Percentiles rank a stretch among this genome's conserved stretches.
phyloP scores from a whole-genome alignment of 2,329 filamentous ascomycete species.

The Fusarium sterilihyphosum region DNA sequence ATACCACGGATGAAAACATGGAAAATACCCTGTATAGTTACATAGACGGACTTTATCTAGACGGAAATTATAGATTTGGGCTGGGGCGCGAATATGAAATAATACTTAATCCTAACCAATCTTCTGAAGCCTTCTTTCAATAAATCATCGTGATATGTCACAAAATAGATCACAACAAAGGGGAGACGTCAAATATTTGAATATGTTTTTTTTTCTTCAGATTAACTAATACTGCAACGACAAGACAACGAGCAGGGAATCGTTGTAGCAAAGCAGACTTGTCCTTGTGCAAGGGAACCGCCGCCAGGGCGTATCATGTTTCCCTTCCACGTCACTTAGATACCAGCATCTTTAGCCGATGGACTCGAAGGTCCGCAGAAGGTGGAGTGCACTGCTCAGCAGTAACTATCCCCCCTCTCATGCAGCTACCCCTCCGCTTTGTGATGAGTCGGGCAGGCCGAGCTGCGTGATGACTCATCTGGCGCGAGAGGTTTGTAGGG shows the following conservation, averaged over 20 bases:
- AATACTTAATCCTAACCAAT: not conserved
- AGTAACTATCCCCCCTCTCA: constrained; percentile 29
- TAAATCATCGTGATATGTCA: not conserved
- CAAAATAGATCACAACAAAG: not conserved
- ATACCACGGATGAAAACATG: not conserved
- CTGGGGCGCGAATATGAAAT: not conserved
- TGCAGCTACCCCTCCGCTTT: constrained; percentile 21
- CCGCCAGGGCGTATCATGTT: constrained; percentile 46
- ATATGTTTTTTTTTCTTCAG: constrained; percentile 44
- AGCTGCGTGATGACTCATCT: constrained; percentile 25
- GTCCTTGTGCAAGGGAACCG: constrained; percentile 45
- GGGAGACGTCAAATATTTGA: constrained; percentile 17
- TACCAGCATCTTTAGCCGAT: constrained; percentile 50
- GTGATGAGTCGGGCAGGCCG: constrained; percentile 24
- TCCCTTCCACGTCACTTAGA: constrained; percentile 40
- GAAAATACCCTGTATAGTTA: not conserved
- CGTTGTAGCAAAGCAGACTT: constrained; percentile 49
- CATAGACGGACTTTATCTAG: constrained; percentile 5
- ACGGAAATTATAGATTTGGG: not conserved
- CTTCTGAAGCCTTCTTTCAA: not conserved
- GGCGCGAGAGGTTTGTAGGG: constrained; percentile 38
- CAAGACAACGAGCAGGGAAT: constrained; percentile 53
- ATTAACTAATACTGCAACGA: constrained; percentile 57
- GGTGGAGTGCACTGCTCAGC: constrained; percentile 35
- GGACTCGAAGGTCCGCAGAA: constrained; percentile 31